These are phyloP conservation scores for Nakaseomyces uthaithaninus DNA, from an alignment of 1,139 yeast species.

Conservation along the genomic window DNA sequence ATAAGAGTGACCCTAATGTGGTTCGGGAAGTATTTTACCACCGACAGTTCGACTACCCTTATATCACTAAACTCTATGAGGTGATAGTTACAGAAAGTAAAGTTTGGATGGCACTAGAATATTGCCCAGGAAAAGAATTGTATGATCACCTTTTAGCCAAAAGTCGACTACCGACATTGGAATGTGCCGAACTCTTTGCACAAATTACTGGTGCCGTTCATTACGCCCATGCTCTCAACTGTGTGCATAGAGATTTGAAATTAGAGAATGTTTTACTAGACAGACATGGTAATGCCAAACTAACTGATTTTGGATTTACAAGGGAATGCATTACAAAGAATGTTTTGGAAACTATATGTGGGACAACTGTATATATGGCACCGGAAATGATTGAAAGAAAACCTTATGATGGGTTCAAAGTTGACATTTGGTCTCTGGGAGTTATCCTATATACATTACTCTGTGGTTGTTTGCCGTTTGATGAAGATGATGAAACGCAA, in stretches of 20 bases:
- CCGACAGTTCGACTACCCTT: slow-evolving; percentile 72
- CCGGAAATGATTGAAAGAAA: slow-evolving; percentile 68
- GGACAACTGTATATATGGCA: slow-evolving; percentile 94
- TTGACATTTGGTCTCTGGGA: slow-evolving; percentile 91
- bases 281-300: slow-evolving; percentile 57
- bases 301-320: slow-evolving; percentile 92
- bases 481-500: slow-evolving; percentile 60
- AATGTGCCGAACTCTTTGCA: slow-evolving; percentile 54
- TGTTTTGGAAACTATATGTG: slow-evolving; percentile 79
- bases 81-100: slow-evolving; percentile 70
- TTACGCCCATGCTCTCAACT: slow-evolving; percentile 72
- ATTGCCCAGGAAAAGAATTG: slow-evolving; percentile 83
- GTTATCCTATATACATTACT: slow-evolving; percentile 84
- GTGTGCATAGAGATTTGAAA: slow-evolving; percentile 86
- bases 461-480: slow-evolving; percentile 87
- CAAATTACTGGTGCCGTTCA: slow-evolving; percentile 79
- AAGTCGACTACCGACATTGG: slow-evolving; percentile 46
- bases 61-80: slow-evolving; percentile 79
- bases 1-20: slow-evolving; percentile 76
- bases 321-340: slow-evolving; percentile 58
- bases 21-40: slow-evolving; percentile 89
- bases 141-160: slow-evolving; percentile 60
- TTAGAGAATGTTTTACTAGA: slow-evolving; percentile 78
- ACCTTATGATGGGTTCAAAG: slow-evolving; percentile 70
- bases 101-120: slow-evolving; percentile 85